Percentiles rank a stretch among this genome's conserved stretches.
Conservation (phyloP, 495 filamentous ascomycete genomes). For the Penicillium egyptiacum region DNA sequence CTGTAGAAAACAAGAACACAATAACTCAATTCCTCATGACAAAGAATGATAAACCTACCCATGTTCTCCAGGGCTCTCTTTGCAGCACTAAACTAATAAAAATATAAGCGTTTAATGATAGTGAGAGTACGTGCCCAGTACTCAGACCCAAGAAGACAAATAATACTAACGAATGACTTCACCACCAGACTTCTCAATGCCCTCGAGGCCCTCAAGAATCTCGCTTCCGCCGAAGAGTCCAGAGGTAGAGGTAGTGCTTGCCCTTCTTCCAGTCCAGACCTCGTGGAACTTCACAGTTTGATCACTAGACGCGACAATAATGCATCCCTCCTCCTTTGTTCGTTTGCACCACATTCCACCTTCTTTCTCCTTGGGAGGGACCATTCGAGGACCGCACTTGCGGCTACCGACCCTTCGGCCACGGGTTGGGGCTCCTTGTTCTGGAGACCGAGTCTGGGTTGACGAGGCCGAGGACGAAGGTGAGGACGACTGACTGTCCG, state of each 20-base stretch:
- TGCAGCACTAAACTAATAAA: slow-evolving; percentile 3
- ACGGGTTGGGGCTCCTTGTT: background rate
- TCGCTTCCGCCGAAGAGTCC: slow-evolving; percentile 82
- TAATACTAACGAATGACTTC: slow-evolving; percentile 41
- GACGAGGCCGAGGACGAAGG: background rate
- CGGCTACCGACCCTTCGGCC: background rate
- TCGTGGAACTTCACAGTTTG: slow-evolving; percentile 96
- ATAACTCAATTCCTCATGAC: background rate
- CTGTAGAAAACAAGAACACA: background rate
- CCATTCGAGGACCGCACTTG: slow-evolving; percentile 11
- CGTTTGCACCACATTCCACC: slow-evolving; percentile 55
- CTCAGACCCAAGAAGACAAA: slow-evolving; percentile 8
- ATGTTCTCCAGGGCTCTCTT: background rate
- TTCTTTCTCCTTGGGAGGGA: slow-evolving; percentile 46
- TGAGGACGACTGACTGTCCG: slow-evolving; percentile 15
- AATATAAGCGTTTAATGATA: slow-evolving; percentile 10
- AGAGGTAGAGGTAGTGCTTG: slow-evolving; percentile 52
- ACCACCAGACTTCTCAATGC: slow-evolving; percentile 72
- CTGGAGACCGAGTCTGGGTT: slow-evolving; percentile 2
- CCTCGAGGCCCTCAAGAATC: slow-evolving; percentile 83
- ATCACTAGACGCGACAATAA: slow-evolving; percentile 92
- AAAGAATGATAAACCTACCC: slow-evolving; percentile 5
- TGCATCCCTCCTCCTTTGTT: slow-evolving; percentile 80
- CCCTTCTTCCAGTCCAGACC: slow-evolving; percentile 73
- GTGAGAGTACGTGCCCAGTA: slow-evolving; percentile 4